Base-by-base conservation (phyloP, 495 filamentous ascomycete species). In the Daldinia childiae region DNA sequence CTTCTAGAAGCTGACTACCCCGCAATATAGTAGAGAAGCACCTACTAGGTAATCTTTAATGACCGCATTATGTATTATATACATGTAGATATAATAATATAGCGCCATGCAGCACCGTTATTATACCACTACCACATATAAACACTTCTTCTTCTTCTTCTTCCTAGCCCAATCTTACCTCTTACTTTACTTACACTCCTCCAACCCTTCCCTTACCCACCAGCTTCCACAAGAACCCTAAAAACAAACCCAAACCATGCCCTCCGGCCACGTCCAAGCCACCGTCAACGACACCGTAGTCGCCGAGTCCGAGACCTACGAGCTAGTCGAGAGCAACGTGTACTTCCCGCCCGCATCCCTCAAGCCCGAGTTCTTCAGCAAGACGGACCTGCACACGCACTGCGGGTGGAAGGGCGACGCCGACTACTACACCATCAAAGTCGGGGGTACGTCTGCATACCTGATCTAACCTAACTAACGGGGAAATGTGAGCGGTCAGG, bases 361-460 rank as follows among this genome's bases (percentile, higher is more conserved):
- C 55, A 79, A 82, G 55, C 82, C 86, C 9, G 76, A 86, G 21
- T 82, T 81, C 64, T 62, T 76, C 21, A 43, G 8, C 59, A 59
- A 61, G 54, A 74, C 74, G 26, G 71, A 70, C 43, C 64, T 68
- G 11, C 80, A 78, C 29, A 91, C 88, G 0, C 65, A 80, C 54
- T 93, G 91, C 74, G 81, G 83, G 1, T 92, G 90, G 90, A 93
- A 93, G 71, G 91, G 91, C n/a, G 77, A 83, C 36, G 88, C 89
- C 1, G 85, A 82, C 8, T 93, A 92, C 74, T 92, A 92, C 76
- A 87, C 83, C 14, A 78, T 93, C 62, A 83, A 82, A 15, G 81
- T 86, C 27, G 85, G 87, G 66, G 88, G 88, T 88, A 68, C 38
- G 11, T 38, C 21, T 34, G 15, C 17, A 48, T 48, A 45, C 4